Base-by-base conservation (phyloP, 805 yeast species). In the Novakomyces olei region DNA sequence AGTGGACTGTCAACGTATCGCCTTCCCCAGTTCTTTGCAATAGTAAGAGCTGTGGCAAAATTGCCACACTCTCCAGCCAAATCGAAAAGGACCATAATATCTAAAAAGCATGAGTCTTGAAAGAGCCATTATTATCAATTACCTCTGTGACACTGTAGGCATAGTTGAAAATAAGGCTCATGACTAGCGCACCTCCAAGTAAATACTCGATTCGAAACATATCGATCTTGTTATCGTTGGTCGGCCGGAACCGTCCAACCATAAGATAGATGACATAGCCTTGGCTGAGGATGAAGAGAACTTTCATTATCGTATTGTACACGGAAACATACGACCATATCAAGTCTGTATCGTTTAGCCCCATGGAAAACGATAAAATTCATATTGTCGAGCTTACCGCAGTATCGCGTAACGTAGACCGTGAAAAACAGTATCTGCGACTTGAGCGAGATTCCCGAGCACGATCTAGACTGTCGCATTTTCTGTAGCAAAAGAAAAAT, bases 61-160 rank as follows among this genome's bases (percentile, higher is more conserved):
- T 81, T 7, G 93, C 92, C 22, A 78, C 76, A 28, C 85, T 64
- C 53, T 88, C 98, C 34, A 88, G 63, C 95, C 96, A 88, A 33
- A 81, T 55, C 10, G 85, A 71, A 46, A 81, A 88, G 15, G 88
- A 63, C 98, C 98, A 88, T 22, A 71, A 34, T 19, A 57, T 43
- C 40, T 54, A 16, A 15, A n/a, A n/a, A n/a, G n/a, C n/a, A 30
- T 18, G 9, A n/a, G 8, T 8, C 6, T 8, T 5, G 14, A 26
- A 12, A 22, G 19, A 15, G 10, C 8, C n/a, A 20, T n/a, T 22
- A 9, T 12, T 10, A 12, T 10, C 9, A n/a, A 27, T 9, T 27
- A 8, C n/a, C n/a, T n/a, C n/a, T n/a, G 62, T 38, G 8, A 69
- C 26, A 0, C 72, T 54, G 53, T 70, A 81, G 33, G 66, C 63